phyloP scores from a whole-genome alignment of 768 basidiomycete species.

The Suillus variegatus region DNA sequence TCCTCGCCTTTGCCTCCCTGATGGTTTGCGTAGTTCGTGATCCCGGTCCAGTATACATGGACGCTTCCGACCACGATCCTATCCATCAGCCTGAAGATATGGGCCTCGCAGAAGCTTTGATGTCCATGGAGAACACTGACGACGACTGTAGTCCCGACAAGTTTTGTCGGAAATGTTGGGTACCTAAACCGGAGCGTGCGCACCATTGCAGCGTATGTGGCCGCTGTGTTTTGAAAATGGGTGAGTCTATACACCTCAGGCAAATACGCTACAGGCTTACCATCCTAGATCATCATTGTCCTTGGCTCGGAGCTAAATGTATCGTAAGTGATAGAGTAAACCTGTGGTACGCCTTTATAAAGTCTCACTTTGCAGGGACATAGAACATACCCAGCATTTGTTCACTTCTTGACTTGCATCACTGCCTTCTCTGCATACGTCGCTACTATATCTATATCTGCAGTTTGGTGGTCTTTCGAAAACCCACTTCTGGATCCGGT shows the following conservation, averaged over 20 bases:
- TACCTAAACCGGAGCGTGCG: slow-evolving; percentile 75
- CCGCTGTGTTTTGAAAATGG: slow-evolving; percentile 84
- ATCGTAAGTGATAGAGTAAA: slow-evolving; percentile 52
- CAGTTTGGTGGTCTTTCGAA: slow-evolving; percentile 65
- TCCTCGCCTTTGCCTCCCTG: slow-evolving; percentile 71
- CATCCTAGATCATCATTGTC: slow-evolving; percentile 78
- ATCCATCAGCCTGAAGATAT: slow-evolving; percentile 41
- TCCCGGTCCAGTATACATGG: slow-evolving; percentile 59
- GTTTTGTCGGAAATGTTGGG: slow-evolving; percentile 83
- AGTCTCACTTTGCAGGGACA: slow-evolving; percentile 55
- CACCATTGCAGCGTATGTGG: slow-evolving; percentile 79
- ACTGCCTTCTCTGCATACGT: slow-evolving; percentile 66
- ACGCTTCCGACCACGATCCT: slow-evolving; percentile 26
- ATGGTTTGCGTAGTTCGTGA: slow-evolving; percentile 73
- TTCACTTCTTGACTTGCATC: slow-evolving; percentile 71
- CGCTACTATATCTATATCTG: slow-evolving; percentile 49
- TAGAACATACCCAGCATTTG: slow-evolving; percentile 80
- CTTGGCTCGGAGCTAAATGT: slow-evolving; percentile 78
- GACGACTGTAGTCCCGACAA: slow-evolving; percentile 56
- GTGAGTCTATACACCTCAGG: slow-evolving; percentile 40
- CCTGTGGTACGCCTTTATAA: background rate
- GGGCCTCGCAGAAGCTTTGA: slow-evolving; percentile 61
- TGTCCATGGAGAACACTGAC: slow-evolving; percentile 50
- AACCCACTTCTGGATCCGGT: slow-evolving; percentile 61
- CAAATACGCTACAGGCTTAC: background rate